Evolutionary conservation across 495 filamentous ascomycete genomes (phyloP).

Genomic region (Penicillium atrosanguineum): DNA sequence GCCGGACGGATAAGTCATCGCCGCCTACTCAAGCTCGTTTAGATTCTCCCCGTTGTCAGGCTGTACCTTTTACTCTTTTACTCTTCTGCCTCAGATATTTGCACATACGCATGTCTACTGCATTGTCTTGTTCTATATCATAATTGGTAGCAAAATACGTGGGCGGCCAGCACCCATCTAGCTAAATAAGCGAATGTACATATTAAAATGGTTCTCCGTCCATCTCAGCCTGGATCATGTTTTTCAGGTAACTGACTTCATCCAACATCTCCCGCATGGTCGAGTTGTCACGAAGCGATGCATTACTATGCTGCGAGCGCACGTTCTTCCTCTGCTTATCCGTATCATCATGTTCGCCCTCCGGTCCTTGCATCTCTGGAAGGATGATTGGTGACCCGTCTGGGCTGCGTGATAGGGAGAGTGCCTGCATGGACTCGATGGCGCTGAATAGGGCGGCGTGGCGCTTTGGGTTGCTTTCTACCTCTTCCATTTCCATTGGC

Average conservation of each 20-base stretch:
- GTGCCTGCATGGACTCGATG: conserved; percentile 30
- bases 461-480: conserved; percentile 46
- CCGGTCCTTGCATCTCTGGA: conserved; percentile 14
- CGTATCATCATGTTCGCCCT: conserved; percentile 6
- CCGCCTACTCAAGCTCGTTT: no score
- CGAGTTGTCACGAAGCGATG: conserved; percentile 27
- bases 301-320: conserved; percentile 22
- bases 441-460: conserved; percentile 43
- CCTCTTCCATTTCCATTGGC: conserved; percentile 35
- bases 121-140: neutral
- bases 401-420: conserved; percentile 29
- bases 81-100: no score
- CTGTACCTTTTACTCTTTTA: no score
- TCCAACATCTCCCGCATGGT: conserved; percentile 51
- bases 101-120: neutral
- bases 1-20: no score
- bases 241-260: conserved; percentile 51
- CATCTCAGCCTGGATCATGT: conserved; percentile 46
- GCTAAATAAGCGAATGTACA: conserved; percentile 1
- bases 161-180: neutral
- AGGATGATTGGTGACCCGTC: conserved; percentile 26
- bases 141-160: neutral
- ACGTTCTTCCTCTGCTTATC: neutral
- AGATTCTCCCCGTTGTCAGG: no score
- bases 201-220: conserved; percentile 23